These are phyloP conservation scores for Talaromyces sp. DNA, from an alignment of 2,329 filamentous ascomycete genomes.

Conservation along the genomic window DNA sequence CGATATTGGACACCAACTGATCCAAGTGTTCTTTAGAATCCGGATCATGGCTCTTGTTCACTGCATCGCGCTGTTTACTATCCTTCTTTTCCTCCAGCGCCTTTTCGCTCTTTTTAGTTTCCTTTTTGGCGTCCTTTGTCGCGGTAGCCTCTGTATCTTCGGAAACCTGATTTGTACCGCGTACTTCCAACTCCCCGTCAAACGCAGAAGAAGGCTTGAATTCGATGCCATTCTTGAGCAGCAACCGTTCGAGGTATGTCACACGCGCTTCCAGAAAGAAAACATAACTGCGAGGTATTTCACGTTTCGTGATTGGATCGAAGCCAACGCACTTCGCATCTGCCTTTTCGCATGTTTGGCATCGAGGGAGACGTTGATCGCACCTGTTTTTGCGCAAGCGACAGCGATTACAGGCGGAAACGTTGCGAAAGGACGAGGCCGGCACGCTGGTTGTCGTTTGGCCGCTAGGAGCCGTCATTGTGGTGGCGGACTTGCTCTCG, in stretches of 20 bases:
- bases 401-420: slow-evolving; percentile 92
- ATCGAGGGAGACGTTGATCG: slow-evolving; percentile 88
- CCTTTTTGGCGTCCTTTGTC: slow-evolving; percentile 23
- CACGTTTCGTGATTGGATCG: slow-evolving; percentile 92
- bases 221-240: slow-evolving; percentile 65
- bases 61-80: slow-evolving; percentile 24
- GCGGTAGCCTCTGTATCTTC: slow-evolving; percentile 10
- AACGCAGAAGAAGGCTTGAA: slow-evolving; percentile 70
- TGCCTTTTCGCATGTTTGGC: slow-evolving; percentile 90
- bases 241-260: slow-evolving; percentile 73
- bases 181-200: slow-evolving; percentile 39
- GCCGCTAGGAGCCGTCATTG: slow-evolving; percentile 23
- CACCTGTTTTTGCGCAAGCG: slow-evolving; percentile 90
- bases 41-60: slow-evolving; percentile 50
- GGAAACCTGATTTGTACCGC: slow-evolving; percentile 31
- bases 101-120: slow-evolving; percentile 22
- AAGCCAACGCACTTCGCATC: slow-evolving; percentile 88
- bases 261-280: slow-evolving; percentile 90
- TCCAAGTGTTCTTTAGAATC: slow-evolving; percentile 56
- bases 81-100: slow-evolving; percentile 17
- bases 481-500: slow-evolving; percentile 6
- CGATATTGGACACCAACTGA: slow-evolving; percentile 65
- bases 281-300: slow-evolving; percentile 90
- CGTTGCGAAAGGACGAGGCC: slow-evolving; percentile 67
- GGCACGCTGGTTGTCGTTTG: slow-evolving; percentile 25